A percentile compares a stretch with the other conserved stretches of the same genome.
Evolutionary conservation across 495 filamentous ascomycete genomes (phyloP).

Genomic region (Glutinoglossum americanum): DNA sequence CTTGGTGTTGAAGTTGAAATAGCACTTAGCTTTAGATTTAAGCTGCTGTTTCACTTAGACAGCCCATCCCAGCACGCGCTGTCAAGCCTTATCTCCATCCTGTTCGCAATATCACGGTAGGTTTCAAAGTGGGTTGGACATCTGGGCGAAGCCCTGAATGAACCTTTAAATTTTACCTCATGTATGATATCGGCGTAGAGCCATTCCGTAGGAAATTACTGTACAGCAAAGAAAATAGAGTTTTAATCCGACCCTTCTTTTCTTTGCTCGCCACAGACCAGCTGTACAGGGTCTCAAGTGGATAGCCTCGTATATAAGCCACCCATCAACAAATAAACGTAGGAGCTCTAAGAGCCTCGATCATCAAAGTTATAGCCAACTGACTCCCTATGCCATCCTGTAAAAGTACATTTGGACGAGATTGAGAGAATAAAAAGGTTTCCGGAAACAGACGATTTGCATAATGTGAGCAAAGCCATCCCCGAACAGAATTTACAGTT

Average conservation of each 20-base stretch:
- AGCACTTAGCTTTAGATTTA: too few species aligned
- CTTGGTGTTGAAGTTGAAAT: too few species aligned
- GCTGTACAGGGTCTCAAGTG: neutral
- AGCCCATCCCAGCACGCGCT: too few species aligned
- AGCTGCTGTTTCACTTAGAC: too few species aligned
- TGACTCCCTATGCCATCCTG: slow-evolving; percentile 2
- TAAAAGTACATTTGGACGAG: neutral
- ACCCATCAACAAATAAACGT: neutral
- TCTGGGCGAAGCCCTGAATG: too few species aligned
- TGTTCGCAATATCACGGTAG: too few species aligned
- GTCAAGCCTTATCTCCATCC: too few species aligned
- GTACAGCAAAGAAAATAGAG: neutral
- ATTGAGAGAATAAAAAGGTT: neutral
- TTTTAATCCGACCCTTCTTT: neutral
- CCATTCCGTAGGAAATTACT: neutral
- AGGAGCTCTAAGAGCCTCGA: neutral
- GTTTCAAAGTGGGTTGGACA: too few species aligned
- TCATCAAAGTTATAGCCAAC: slow-evolving; percentile 1
- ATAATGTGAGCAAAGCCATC: neutral
- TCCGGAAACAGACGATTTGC: neutral
- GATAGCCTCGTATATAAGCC: neutral
- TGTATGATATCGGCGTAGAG: neutral
- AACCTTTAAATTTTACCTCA: neutral
- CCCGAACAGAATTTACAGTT: neutral
- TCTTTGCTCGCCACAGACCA: neutral